Percentiles rank a stretch among this genome's conserved stretches.
Conservation (phyloP, 345 rosid species). For the Abelmoschus esculentus region DNA sequence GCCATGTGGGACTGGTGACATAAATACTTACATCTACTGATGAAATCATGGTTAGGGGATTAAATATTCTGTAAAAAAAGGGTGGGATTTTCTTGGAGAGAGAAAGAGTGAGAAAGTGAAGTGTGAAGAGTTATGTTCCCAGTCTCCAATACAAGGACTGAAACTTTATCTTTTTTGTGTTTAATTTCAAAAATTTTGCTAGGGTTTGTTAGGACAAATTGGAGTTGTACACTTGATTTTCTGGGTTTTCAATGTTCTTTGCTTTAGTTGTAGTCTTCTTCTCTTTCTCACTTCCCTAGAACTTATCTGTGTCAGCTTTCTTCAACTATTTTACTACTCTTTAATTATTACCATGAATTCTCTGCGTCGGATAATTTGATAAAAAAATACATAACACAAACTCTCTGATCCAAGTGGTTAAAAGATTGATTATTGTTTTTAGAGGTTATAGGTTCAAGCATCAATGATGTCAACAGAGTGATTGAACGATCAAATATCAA, state of each 20-base stretch:
- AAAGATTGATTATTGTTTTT: too few species aligned
- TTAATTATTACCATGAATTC: neutral
- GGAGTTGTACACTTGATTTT: neutral
- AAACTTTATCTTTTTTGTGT: slow-evolving; percentile 35
- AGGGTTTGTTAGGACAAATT: neutral
- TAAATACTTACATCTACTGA: slow-evolving; percentile 48
- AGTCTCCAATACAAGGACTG: slow-evolving; percentile 52
- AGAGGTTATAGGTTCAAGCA: too few species aligned
- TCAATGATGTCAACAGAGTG: too few species aligned
- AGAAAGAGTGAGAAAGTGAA: too few species aligned
- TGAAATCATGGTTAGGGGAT: slow-evolving; percentile 42
- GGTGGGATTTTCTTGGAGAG: too few species aligned
- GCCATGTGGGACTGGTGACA: slow-evolving; percentile 56
- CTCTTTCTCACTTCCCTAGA: slow-evolving; percentile 1
- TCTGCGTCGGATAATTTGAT: too few species aligned
- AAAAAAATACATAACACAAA: too few species aligned
- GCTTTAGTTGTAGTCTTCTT: neutral
- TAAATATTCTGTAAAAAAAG: neutral
- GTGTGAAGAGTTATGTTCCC: slow-evolving; percentile 27
- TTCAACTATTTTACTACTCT: neutral
- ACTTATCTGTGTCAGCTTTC: neutral
- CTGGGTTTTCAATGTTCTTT: neutral
- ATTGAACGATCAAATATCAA: too few species aligned
- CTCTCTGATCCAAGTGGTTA: too few species aligned
- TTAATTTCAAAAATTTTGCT: neutral